phyloP scores from a whole-genome alignment of 2,329 filamentous ascomycete genomes.

The Sclerotiophoma versabilis region DNA sequence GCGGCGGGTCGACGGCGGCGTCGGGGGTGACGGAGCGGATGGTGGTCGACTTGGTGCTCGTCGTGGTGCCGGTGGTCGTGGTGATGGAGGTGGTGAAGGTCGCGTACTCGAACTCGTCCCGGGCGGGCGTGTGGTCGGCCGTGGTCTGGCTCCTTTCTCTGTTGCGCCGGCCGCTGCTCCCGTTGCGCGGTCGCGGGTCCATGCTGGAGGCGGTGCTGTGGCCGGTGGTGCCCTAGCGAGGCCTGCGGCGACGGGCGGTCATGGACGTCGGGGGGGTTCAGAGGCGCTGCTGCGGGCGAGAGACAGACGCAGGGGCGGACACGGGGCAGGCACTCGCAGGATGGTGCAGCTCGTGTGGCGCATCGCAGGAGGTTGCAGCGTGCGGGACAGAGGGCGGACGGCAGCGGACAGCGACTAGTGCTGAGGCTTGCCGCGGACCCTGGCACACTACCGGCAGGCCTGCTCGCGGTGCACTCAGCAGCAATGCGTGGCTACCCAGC shows the following conservation, averaged over 20 bases:
- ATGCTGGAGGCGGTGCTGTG: conserved; percentile 1
- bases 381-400: not conserved
- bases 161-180: conserved; percentile 2
- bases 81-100: conserved; percentile 8
- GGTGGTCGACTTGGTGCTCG: conserved; percentile 37
- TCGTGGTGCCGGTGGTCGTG: conserved; percentile 3
- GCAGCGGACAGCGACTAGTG: too few relatives aligned
- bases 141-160: conserved; percentile 13
- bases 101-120: conserved; percentile 7
- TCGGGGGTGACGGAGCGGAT: conserved; percentile 75
- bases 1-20: conserved; percentile 24
- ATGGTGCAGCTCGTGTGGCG: not conserved
- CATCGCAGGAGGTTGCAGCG: too few relatives aligned
- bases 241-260: conserved; percentile 5
- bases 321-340: not conserved
- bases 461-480: too few relatives aligned
- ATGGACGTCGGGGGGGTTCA: conserved; percentile 4
- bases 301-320: not conserved
- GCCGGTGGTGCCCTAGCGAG: conserved; percentile 9
- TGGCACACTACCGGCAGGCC: too few relatives aligned
- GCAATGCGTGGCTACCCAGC: too few relatives aligned
- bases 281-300: not conserved
- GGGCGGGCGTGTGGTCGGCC: not conserved
- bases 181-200: conserved; percentile 3
- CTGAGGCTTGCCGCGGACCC: too few relatives aligned